These are phyloP conservation scores for Pyrenopolyporus hunteri DNA, from an alignment of 495 filamentous ascomycete genomes.

Conservation along the genomic window DNA sequence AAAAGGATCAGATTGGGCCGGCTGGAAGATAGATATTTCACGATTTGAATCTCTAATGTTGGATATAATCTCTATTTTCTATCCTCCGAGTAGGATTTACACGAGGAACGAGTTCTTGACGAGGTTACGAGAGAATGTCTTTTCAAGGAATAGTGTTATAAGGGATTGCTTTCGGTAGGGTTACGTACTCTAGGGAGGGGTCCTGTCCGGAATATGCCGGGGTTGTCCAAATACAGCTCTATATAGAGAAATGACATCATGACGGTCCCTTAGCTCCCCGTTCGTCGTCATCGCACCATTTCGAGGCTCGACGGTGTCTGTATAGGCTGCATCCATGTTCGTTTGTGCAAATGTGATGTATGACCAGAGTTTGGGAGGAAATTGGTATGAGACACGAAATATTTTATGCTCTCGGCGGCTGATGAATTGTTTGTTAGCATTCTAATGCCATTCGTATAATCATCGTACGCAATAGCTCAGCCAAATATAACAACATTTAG, in stretches of 20 bases:
- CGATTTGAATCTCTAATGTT: too few relatives aligned
- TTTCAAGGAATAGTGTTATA: too few relatives aligned
- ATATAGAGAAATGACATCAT: conserved; percentile 35
- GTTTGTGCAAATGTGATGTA: conserved; percentile 29
- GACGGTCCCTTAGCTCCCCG: conserved; percentile 17
- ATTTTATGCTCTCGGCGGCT: not conserved
- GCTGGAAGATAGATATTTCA: too few relatives aligned
- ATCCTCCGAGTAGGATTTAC: too few relatives aligned
- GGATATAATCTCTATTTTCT: too few relatives aligned
- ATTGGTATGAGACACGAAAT: not conserved
- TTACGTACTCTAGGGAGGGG: not conserved
- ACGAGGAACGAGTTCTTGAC: too few relatives aligned
- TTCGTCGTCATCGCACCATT: conserved; percentile 24
- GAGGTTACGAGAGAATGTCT: too few relatives aligned
- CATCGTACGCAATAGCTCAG: not conserved
- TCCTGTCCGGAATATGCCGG: not conserved
- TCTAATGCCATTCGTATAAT: not conserved
- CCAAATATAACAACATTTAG: not conserved
- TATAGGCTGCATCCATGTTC: conserved; percentile 8
- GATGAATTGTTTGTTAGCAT: not conserved
- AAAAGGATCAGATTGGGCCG: too few relatives aligned
- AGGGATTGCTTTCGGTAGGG: too few relatives aligned
- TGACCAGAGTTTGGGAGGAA: conserved; percentile 2
- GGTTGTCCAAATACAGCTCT: too few relatives aligned
- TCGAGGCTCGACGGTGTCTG: not conserved